These are phyloP conservation scores for Coemansia sp. DNA, from an alignment of 192 early-diverging fungal species.

Conservation along the genomic window DNA sequence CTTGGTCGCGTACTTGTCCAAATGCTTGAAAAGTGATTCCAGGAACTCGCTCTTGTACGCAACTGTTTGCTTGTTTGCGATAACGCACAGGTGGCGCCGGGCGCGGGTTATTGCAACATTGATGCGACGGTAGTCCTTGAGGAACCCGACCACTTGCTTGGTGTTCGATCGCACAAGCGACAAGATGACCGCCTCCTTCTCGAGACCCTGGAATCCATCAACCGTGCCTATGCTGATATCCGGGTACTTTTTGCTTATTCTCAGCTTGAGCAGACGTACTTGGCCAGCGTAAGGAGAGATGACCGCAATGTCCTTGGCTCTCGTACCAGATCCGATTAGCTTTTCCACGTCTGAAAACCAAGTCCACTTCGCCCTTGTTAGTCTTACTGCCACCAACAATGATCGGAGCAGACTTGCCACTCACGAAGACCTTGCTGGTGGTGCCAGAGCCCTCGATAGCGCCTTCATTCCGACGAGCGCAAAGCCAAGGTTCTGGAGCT, in stretches of 20 bases:
- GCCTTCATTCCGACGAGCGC: constrained; percentile 23
- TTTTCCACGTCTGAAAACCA: constrained; percentile 58
- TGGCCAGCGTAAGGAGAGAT: constrained; percentile 82
- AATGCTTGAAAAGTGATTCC: background rate
- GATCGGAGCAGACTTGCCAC: background rate
- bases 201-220: constrained; percentile 84
- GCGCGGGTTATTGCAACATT: constrained; percentile 79
- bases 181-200: constrained; percentile 83
- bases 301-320: constrained; percentile 65
- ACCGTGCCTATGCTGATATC: constrained; percentile 74
- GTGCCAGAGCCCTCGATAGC: background rate
- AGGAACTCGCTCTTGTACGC: background rate
- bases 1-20: constrained; percentile 2
- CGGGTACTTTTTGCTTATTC: constrained; percentile 55
- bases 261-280: constrained; percentile 50
- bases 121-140: constrained; percentile 71
- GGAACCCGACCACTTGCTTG: constrained; percentile 70
- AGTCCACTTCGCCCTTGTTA: constrained; percentile 69
- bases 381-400: constrained; percentile 54
- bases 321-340: constrained; percentile 62
- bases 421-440: background rate
- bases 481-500: constrained; percentile 64
- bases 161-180: constrained; percentile 75
- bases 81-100: constrained; percentile 2
- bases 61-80: constrained; percentile 3